A percentile compares a stretch with the other conserved stretches of the same genome.
Evolutionary conservation across 2,329 filamentous ascomycete species (phyloP).

Genomic region (Didymella keratinophila): DNA sequence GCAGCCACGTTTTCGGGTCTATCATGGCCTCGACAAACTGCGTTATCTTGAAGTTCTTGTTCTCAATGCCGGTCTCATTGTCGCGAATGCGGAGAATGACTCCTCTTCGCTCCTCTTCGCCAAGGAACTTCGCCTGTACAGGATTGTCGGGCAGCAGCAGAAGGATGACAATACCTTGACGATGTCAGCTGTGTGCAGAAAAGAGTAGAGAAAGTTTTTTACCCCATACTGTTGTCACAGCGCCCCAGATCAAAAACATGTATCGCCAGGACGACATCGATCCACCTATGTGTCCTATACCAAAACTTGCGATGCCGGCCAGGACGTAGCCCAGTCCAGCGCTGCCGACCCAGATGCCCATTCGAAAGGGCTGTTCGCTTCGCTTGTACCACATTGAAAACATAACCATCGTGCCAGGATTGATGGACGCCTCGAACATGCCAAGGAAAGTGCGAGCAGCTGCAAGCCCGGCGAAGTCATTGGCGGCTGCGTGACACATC

Average conservation of each 20-base stretch:
- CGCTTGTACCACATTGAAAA: slow-evolving; percentile 2
- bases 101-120: neutral
- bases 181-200: neutral
- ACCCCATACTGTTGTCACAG: neutral
- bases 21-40: neutral
- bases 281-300: neutral
- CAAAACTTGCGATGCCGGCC: slow-evolving; percentile 5
- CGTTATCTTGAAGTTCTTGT: neutral
- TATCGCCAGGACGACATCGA: slow-evolving; percentile 2
- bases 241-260: neutral
- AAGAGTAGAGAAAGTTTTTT: neutral
- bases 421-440: neutral
- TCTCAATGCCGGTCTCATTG: slow-evolving; percentile 1
- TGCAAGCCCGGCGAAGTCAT: neutral
- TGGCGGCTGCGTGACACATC: neutral
- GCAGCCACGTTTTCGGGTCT: neutral
- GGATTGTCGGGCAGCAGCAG: neutral
- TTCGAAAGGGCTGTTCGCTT: neutral
- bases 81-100: neutral
- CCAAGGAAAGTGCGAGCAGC: neutral
- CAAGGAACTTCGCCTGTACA: neutral
- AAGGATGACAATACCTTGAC: neutral
- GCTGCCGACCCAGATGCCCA: slow-evolving; percentile 1
- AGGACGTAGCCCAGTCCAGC: neutral
- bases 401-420: neutral